Evolutionary conservation across 148 eudicot species (phyloP).

Genomic region (Camellia granthamiana): DNA sequence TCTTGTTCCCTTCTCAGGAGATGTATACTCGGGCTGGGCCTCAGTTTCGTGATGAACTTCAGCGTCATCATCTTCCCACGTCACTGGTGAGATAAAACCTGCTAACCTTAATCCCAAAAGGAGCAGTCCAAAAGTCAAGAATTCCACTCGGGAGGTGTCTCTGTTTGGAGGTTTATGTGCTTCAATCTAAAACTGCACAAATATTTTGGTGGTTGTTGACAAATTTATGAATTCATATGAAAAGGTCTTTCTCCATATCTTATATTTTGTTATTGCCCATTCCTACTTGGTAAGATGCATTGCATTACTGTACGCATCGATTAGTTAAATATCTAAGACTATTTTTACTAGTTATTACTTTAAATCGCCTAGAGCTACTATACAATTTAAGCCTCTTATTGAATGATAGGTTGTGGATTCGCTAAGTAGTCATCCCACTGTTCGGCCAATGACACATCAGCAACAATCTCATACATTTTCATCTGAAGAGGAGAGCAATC

Average conservation of each 20-base stretch:
- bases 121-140: conserved; percentile 81
- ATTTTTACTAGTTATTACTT: no score
- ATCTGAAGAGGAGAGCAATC: no score
- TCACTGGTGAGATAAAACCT: conserved; percentile 75
- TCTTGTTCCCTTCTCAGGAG: conserved; percentile 54
- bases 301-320: neutral
- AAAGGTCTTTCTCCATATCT: neutral
- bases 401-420: no score
- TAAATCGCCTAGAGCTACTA: no score
- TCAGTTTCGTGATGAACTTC: conserved; percentile 89
- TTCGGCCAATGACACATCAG: no score
- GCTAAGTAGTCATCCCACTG: no score
- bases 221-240: neutral
- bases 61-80: conserved; percentile 76
- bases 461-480: no score
- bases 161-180: conserved; percentile 83
- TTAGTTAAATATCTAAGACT: no score
- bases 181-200: neutral
- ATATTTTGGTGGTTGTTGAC: neutral
- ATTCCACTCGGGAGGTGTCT: conserved; percentile 63
- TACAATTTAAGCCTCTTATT: no score
- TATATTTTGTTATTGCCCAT: neutral
- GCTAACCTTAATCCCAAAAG: conserved; percentile 55
- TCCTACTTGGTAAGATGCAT: neutral
- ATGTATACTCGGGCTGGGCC: conserved; percentile 91